Percentiles rank a stretch among this genome's conserved stretches.
Evolutionary conservation across 306 rosid species (phyloP).

Genomic region (barrel medic (Medicago truncatula)): DNA sequence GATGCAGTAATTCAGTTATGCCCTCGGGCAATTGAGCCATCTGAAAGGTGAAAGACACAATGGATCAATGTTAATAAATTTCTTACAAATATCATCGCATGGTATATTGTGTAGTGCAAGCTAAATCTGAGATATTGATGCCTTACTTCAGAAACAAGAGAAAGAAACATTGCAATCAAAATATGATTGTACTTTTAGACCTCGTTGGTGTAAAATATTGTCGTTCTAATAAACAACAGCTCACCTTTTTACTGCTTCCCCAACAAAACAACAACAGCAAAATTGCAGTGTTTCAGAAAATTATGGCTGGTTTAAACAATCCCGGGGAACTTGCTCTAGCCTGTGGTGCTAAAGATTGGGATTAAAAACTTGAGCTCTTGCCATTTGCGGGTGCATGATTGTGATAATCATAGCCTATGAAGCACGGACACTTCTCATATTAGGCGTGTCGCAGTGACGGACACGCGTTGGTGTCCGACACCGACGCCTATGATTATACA

Average conservation of each 20-base stretch:
- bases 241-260: background rate
- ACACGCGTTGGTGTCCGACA: no score
- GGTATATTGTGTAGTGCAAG: conserved; percentile 29
- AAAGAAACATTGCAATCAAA: conserved; percentile 28
- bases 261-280: background rate
- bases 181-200: conserved; percentile 18
- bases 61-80: conserved; percentile 40
- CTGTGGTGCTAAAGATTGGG: background rate
- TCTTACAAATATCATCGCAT: conserved; percentile 26
- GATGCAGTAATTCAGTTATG: conserved; percentile 91
- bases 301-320: no score
- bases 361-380: background rate
- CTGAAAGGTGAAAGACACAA: conserved; percentile 61
- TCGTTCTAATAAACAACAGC: conserved; percentile 1
- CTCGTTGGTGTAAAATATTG: background rate
- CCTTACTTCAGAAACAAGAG: conserved; percentile 30
- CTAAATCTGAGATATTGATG: conserved; percentile 14
- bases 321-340: background rate
- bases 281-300: background rate
- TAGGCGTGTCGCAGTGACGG: no score
- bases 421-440: no score
- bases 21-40: conserved; percentile 98
- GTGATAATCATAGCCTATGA: no score
- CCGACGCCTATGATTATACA: no score
- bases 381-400: background rate